phyloP scores from a whole-genome alignment of 257 asterid genomes.

The Jasminum sambac region DNA sequence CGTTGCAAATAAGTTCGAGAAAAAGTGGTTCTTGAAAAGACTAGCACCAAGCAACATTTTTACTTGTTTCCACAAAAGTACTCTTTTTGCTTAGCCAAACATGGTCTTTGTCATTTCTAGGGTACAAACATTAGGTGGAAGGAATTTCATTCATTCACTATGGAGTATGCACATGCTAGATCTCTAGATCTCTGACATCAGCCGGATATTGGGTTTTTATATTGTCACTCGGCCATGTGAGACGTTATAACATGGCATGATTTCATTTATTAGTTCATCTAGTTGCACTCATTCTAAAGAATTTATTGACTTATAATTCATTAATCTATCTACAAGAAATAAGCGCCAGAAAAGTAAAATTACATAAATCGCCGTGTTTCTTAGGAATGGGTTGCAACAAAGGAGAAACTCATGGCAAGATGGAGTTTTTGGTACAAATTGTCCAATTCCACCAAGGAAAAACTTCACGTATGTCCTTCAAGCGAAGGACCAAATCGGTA shows the following conservation, averaged over 20 bases:
- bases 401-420: slow-evolving; percentile 98
- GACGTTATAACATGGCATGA: slow-evolving; percentile 24
- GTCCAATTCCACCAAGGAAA: slow-evolving; percentile 82
- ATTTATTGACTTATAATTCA: not conserved
- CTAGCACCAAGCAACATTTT: not conserved
- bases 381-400: slow-evolving; percentile 92
- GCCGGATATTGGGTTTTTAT: slow-evolving; percentile 13
- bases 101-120: not conserved
- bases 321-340: too few relatives aligned
- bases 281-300: too few relatives aligned
- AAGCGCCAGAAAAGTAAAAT: too few relatives aligned
- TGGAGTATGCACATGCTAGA: slow-evolving; percentile 47
- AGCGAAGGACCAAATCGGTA: slow-evolving; percentile 93
- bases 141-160: not conserved
- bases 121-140: not conserved
- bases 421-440: slow-evolving; percentile 75
- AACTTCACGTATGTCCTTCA: slow-evolving; percentile 83
- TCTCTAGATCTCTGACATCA: slow-evolving; percentile 51
- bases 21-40: too few relatives aligned
- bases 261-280: not conserved
- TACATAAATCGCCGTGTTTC: not conserved
- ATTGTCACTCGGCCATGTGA: slow-evolving; percentile 12
- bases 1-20: too few relatives aligned
- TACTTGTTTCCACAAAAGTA: not conserved
- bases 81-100: not conserved